Base-by-base conservation (phyloP, 2,329 filamentous ascomycete species). In the Zymoseptoria brevis region DNA sequence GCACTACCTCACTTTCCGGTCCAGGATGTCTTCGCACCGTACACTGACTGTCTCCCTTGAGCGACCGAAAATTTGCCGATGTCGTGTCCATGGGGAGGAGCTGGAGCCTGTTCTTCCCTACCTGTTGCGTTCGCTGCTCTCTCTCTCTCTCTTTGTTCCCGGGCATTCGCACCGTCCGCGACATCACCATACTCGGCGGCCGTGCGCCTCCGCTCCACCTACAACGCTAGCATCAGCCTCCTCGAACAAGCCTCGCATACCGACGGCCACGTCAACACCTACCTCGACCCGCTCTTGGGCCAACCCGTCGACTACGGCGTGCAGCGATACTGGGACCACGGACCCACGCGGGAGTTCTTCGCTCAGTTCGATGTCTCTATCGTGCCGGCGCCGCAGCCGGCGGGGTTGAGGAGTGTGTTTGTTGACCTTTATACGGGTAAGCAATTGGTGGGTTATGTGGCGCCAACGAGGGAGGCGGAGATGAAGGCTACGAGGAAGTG, bases 111-210 rank as follows among this genome's bases (percentile, higher is more conserved):
- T 41, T 41, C 35, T 16, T 13, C 7, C 26, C 26, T 8, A 29
- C 22, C 2, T 4, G 22, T 4, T 24, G 22, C 22, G 22, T 24
- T 24, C 22, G 22, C 22, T 24, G 22, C 22, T 29, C 35, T 35
- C 30, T 41, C 35, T 16, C 22, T 29, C 35, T 35, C 30, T 41
- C 35, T 16, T 41, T 16, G 26, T 29, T 29, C 7, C 26, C 8
- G 26, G 8, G 1, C 26, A 29, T 29, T 29, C 26, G 26, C 26
- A 29, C 26, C 26, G 26, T 29, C 8, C 26, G 26, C 26, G 4
- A 64, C 49, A 49, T 64, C 22, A 59, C 54, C 9, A 62, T 64
- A n/a, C 30, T 64, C n/a, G 62, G 62, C 45, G 61, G 62, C 56
- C 50, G 54, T 64, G 4, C 61, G 62, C 4, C 55, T 64, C n/a